Evolutionary conservation across 1,284 basidiomycete genomes (phyloP).

Genomic region (Apiotrichum montevideense): DNA sequence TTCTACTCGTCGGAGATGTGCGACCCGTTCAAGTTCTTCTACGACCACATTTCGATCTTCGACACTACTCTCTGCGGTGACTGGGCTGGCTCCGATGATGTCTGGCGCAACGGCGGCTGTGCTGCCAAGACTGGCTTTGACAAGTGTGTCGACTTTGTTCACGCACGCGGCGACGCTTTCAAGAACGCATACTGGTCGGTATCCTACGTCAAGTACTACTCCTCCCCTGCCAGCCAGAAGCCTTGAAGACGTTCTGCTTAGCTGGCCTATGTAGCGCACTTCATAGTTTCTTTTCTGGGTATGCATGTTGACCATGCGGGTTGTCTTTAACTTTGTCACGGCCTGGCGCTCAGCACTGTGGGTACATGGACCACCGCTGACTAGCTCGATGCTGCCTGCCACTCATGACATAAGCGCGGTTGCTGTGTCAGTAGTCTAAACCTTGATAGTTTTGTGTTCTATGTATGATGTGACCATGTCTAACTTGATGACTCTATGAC

Average conservation of each 20-base stretch:
- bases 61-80: slow-evolving; percentile 58
- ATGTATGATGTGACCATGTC: no score
- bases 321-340: no score
- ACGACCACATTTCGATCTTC: slow-evolving; percentile 58
- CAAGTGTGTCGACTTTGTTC: slow-evolving; percentile 70
- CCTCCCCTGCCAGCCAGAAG: slow-evolving; percentile 7
- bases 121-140: slow-evolving; percentile 70
- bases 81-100: slow-evolving; percentile 63
- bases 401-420: no score
- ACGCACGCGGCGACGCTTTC: slow-evolving; percentile 63
- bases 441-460: no score
- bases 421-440: no score
- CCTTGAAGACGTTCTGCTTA: background rate
- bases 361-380: no score
- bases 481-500: no score
- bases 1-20: slow-evolving; percentile 65
- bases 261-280: slow-evolving; percentile 1
- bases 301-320: background rate
- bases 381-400: no score
- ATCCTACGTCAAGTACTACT: slow-evolving; percentile 38
- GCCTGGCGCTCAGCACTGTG: no score
- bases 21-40: slow-evolving; percentile 69
- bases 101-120: slow-evolving; percentile 68
- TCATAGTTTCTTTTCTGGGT: background rate
- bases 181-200: slow-evolving; percentile 63